Conservation (phyloP, 2,329 filamentous ascomycete genomes). For the Zymoseptoria pseudotritici region DNA sequence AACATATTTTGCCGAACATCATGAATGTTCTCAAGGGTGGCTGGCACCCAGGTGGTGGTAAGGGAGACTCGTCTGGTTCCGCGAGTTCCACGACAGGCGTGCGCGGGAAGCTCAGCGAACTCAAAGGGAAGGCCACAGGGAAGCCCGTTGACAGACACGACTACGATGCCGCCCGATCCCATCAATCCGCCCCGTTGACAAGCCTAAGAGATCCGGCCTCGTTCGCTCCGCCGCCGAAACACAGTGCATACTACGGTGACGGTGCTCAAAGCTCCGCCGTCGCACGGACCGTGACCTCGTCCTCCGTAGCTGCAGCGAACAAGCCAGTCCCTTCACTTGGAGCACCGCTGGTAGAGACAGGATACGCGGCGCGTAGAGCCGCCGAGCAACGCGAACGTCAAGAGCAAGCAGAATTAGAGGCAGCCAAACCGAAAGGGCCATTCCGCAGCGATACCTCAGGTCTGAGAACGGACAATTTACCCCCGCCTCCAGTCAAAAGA, state of each 20-base stretch:
- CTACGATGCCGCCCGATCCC: slow-evolving; percentile 39
- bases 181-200: slow-evolving; percentile 57
- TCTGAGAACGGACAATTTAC: slow-evolving; percentile 59
- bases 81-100: slow-evolving; percentile 49
- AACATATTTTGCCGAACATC: neutral
- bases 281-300: slow-evolving; percentile 14
- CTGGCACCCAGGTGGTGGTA: slow-evolving; percentile 40
- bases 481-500: slow-evolving; percentile 59
- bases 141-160: slow-evolving; percentile 31
- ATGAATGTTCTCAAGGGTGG: slow-evolving; percentile 37
- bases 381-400: slow-evolving; percentile 23
- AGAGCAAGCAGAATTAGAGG: slow-evolving; percentile 30
- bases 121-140: slow-evolving; percentile 40
- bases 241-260: slow-evolving; percentile 42
- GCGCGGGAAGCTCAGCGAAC: slow-evolving; percentile 13
- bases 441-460: slow-evolving; percentile 66
- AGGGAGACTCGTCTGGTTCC: slow-evolving; percentile 3
- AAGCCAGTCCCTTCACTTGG: slow-evolving; percentile 31
- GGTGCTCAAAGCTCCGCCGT: slow-evolving; percentile 33
- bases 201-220: slow-evolving; percentile 62
- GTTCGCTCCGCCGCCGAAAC: slow-evolving; percentile 76
- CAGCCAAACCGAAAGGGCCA: slow-evolving; percentile 49
- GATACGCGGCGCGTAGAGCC: slow-evolving; percentile 23
- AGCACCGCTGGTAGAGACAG: slow-evolving; percentile 33
- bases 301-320: neutral